Evolutionary conservation across 495 filamentous ascomycete species (phyloP).

Genomic region (Venustampulla echinocandica): DNA sequence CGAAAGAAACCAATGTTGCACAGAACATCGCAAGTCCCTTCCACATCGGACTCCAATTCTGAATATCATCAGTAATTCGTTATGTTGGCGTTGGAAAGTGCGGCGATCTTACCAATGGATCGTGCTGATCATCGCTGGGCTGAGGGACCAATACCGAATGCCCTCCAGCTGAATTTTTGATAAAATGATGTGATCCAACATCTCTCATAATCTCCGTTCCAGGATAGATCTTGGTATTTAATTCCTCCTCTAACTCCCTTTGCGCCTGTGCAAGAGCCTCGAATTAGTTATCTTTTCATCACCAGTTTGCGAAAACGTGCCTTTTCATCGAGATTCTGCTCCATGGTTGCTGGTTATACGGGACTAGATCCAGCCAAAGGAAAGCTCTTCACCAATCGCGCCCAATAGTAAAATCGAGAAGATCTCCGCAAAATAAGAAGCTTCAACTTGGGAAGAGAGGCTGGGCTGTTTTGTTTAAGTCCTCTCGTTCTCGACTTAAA

Average conservation of each 20-base stretch:
- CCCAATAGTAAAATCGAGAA: too few relatives aligned
- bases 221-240: slow-evolving; percentile 48
- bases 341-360: too few relatives aligned
- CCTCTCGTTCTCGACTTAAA: too few relatives aligned
- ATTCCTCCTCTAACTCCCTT: slow-evolving; percentile 35
- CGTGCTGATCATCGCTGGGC: slow-evolving; percentile 43
- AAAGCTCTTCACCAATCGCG: too few relatives aligned
- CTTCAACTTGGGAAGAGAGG: too few relatives aligned
- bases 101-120: slow-evolving; percentile 47
- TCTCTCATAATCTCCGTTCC: slow-evolving; percentile 57
- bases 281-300: too few relatives aligned
- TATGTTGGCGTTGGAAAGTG: slow-evolving; percentile 39
- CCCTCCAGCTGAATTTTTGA: slow-evolving; percentile 32
- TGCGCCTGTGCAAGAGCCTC: slow-evolving; percentile 17
- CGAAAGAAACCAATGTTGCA: slow-evolving; percentile 17
- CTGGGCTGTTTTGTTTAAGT: too few relatives aligned
- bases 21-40: slow-evolving; percentile 16
- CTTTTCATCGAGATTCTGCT: too few relatives aligned
- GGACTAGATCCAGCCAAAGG: too few relatives aligned
- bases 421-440: too few relatives aligned
- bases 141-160: slow-evolving; percentile 40
- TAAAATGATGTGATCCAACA: slow-evolving; percentile 52
- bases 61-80: slow-evolving; percentile 37
- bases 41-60: slow-evolving; percentile 27
- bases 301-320: too few relatives aligned